A percentile compares a stretch with the other conserved stretches of the same genome.
Evolutionary conservation across 2,329 filamentous ascomycete genomes (phyloP).

Genomic region (Phoma sp.): DNA sequence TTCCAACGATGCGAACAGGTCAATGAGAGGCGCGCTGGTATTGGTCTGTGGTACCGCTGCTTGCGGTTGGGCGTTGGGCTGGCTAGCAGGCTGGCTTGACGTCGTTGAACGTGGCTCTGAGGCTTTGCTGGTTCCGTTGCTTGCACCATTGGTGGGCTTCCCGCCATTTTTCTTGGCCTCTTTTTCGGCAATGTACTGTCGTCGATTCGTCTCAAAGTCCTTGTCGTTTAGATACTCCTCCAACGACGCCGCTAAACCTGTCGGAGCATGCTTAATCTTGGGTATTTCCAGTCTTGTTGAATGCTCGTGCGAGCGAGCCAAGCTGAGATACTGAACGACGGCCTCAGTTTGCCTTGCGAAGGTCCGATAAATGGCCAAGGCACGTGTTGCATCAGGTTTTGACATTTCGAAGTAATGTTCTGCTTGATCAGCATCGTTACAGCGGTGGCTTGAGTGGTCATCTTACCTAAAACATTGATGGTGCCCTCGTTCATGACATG

Average conservation of each 20-base stretch:
- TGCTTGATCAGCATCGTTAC: conserved; percentile 48
- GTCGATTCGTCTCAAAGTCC: conserved; percentile 91
- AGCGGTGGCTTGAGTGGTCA: not conserved
- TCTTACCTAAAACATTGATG: conserved; percentile 90
- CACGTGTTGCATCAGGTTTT: conserved; percentile 87
- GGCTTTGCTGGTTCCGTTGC: conserved; percentile 43
- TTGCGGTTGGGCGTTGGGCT: conserved; percentile 31
- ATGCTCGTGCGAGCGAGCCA: conserved; percentile 88
- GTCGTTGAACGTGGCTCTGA: conserved; percentile 42
- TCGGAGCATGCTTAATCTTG: conserved; percentile 95
- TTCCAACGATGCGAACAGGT: conserved; percentile 42
- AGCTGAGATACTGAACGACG: conserved; percentile 86
- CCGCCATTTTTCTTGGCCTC: conserved; percentile 68
- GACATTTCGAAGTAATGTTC: conserved; percentile 99
- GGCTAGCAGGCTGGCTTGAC: conserved; percentile 33
- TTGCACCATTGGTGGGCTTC: conserved; percentile 44
- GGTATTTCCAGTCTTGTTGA: conserved; percentile 93
- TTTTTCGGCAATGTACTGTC: conserved; percentile 89
- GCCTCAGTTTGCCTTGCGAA: conserved; percentile 92
- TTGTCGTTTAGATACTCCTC: conserved; percentile 95
- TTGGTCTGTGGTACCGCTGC: conserved; percentile 25
- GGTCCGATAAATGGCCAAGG: conserved; percentile 87
- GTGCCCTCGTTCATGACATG: conserved; percentile 96
- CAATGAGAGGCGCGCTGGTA: conserved; percentile 40
- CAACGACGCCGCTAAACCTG: conserved; percentile 84